Percentiles rank a stretch among this genome's conserved stretches.
Evolutionary conservation across 768 basidiomycete species (phyloP).

Genomic region (Rhizopogon vulgaris): DNA sequence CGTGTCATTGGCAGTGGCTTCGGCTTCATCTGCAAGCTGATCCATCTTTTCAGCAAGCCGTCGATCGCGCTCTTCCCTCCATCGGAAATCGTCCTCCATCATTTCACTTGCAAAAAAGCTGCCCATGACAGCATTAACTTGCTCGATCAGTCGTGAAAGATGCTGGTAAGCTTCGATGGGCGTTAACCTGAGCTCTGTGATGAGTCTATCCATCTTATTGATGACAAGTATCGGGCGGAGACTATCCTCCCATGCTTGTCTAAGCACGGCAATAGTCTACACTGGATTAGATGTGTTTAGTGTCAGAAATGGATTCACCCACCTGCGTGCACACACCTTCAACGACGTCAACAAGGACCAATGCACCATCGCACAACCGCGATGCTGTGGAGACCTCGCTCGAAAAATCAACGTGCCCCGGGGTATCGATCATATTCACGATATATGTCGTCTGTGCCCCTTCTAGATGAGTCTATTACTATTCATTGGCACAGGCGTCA

Average conservation of each 20-base stretch:
- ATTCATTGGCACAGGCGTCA: constrained; percentile 6
- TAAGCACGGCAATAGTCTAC: constrained; percentile 90
- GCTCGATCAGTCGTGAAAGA: constrained; percentile 87
- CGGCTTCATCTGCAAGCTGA: constrained; percentile 56
- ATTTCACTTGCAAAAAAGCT: constrained; percentile 90
- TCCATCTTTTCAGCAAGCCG: constrained; percentile 75
- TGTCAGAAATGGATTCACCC: constrained; percentile 17
- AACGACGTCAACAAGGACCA: constrained; percentile 93
- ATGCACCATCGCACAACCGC: constrained; percentile 88
- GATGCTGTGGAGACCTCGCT: constrained; percentile 96
- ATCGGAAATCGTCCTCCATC: constrained; percentile 93
- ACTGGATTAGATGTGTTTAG: background rate
- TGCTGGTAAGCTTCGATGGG: constrained; percentile 94
- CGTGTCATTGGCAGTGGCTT: constrained; percentile 49
- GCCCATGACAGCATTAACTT: constrained; percentile 98
- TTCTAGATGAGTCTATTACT: constrained; percentile 40
- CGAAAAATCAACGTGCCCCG: constrained; percentile 98
- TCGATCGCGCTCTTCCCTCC: constrained; percentile 88
- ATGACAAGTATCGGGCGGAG: constrained; percentile 90
- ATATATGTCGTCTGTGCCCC: constrained; percentile 63
- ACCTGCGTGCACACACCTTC: constrained; percentile 99
- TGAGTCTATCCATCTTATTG: constrained; percentile 93
- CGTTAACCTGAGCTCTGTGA: constrained; percentile 87
- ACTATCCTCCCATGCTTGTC: constrained; percentile 90
- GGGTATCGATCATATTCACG: constrained; percentile 96